phyloP scores from a whole-genome alignment of 345 rosid genomes.

The Acer campestre region DNA sequence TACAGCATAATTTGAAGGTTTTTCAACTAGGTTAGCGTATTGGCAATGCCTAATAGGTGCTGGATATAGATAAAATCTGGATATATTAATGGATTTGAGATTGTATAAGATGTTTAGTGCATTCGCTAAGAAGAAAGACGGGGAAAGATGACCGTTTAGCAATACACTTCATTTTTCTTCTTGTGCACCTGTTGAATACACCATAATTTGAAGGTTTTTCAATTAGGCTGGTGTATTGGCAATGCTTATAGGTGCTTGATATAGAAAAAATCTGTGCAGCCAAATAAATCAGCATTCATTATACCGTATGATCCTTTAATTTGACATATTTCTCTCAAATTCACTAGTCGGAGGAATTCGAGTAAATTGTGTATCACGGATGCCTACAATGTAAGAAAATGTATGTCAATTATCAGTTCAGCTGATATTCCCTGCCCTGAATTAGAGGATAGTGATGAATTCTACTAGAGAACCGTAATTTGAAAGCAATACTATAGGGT shows the following conservation, averaged over 20 bases:
- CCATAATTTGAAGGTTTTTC: neutral
- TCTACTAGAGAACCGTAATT: neutral
- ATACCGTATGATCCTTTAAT: neutral
- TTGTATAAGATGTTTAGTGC: too few species aligned
- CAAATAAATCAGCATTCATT: neutral
- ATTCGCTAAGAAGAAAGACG: too few species aligned
- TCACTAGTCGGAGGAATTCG: neutral
- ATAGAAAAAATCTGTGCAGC: neutral
- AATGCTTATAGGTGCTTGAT: neutral
- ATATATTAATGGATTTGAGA: too few species aligned
- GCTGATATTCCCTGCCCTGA: neutral
- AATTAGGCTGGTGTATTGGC: neutral
- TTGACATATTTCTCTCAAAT: neutral
- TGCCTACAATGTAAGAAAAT: neutral
- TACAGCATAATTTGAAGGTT: neutral
- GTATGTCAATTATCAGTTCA: neutral
- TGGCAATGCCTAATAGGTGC: too few species aligned
- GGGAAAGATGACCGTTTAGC: too few species aligned
- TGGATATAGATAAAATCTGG: neutral
- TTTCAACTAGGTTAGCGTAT: neutral
- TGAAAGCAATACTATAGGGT: neutral
- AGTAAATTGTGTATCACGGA: neutral
- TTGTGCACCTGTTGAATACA: neutral
- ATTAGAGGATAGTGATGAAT: neutral
- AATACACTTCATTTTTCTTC: neutral